These are phyloP conservation scores for Shiraia bambusicola DNA, from an alignment of 2,329 filamentous ascomycete genomes.

Conservation along the genomic window DNA sequence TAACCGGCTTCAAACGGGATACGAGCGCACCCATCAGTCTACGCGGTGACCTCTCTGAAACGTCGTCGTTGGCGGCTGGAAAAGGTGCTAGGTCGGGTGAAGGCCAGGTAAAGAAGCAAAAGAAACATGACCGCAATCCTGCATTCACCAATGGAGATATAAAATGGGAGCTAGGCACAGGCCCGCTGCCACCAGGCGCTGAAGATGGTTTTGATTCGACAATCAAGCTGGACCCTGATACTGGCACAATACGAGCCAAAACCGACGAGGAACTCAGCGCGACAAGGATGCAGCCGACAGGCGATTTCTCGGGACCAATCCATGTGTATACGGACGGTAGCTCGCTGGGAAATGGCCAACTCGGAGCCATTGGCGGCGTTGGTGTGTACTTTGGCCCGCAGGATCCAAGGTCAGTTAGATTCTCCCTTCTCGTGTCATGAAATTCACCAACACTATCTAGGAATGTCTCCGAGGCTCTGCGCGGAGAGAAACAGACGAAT, in stretches of 20 bases:
- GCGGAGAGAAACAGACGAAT: slow-evolving; percentile 80
- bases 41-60: slow-evolving; percentile 30
- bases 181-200: slow-evolving; percentile 56
- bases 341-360: slow-evolving; percentile 59
- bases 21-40: slow-evolving; percentile 26
- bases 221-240: slow-evolving; percentile 55
- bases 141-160: slow-evolving; percentile 15
- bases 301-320: slow-evolving; percentile 52
- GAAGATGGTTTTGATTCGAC: slow-evolving; percentile 64
- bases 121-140: slow-evolving; percentile 29
- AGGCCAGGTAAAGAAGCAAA: slow-evolving; percentile 42
- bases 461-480: slow-evolving; percentile 74
- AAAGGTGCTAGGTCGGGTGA: slow-evolving; percentile 16
- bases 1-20: slow-evolving; percentile 46
- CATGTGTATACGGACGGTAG: slow-evolving; percentile 67
- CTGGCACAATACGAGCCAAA: slow-evolving; percentile 59
- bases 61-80: slow-evolving; percentile 21
- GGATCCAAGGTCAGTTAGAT: slow-evolving; percentile 53
- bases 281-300: slow-evolving; percentile 50
- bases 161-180: slow-evolving; percentile 52
- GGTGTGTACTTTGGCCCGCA: slow-evolving; percentile 65
- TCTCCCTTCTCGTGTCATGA: neutral
- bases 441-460: slow-evolving; percentile 42
- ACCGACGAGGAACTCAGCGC: slow-evolving; percentile 50
- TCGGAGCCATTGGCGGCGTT: slow-evolving; percentile 59